These are phyloP conservation scores for Colletotrichum sp. DNA, from an alignment of 2,329 filamentous ascomycete genomes.

Conservation along the genomic window DNA sequence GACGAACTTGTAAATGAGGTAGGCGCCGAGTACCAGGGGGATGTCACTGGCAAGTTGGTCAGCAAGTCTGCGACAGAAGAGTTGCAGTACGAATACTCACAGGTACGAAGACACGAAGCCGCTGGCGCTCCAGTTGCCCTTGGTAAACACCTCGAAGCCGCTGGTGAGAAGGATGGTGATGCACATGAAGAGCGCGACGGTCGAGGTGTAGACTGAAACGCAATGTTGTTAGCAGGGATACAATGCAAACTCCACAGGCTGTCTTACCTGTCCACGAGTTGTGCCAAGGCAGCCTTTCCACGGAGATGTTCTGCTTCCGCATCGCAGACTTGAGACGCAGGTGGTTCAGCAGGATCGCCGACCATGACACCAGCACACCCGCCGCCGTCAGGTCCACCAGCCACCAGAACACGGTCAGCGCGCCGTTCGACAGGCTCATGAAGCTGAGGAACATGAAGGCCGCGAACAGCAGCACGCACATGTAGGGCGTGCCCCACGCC, in stretches of 20 bases:
- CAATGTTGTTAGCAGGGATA: not conserved
- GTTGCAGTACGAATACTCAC: conserved; percentile 63
- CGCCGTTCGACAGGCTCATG: conserved; percentile 58
- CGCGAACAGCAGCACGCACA: conserved; percentile 43
- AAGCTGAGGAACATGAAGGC: conserved; percentile 68
- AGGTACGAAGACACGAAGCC: conserved; percentile 68
- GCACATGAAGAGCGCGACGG: conserved; percentile 61
- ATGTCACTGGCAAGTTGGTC: conserved; percentile 51
- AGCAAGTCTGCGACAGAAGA: conserved; percentile 47
- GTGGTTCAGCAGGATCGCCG: conserved; percentile 58
- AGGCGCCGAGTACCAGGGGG: conserved; percentile 60
- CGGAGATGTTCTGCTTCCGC: conserved; percentile 49
- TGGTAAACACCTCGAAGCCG: conserved; percentile 69
- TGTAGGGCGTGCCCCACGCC: conserved; percentile 33
- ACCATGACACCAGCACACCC: conserved; percentile 59
- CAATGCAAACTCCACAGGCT: not conserved
- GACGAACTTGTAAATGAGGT: conserved; percentile 67
- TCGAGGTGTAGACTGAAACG: conserved; percentile 61
- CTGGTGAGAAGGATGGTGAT: conserved; percentile 72
- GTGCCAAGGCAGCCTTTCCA: conserved; percentile 61
- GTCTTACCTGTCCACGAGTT: conserved; percentile 64
- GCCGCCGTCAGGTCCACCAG: conserved; percentile 59
- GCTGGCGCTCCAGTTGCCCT: conserved; percentile 59
- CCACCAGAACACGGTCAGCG: conserved; percentile 67
- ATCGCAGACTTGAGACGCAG: conserved; percentile 61